Evolutionary conservation across 768 basidiomycete genomes (phyloP).

Genomic region (Coprinopsis marcescibilis): DNA sequence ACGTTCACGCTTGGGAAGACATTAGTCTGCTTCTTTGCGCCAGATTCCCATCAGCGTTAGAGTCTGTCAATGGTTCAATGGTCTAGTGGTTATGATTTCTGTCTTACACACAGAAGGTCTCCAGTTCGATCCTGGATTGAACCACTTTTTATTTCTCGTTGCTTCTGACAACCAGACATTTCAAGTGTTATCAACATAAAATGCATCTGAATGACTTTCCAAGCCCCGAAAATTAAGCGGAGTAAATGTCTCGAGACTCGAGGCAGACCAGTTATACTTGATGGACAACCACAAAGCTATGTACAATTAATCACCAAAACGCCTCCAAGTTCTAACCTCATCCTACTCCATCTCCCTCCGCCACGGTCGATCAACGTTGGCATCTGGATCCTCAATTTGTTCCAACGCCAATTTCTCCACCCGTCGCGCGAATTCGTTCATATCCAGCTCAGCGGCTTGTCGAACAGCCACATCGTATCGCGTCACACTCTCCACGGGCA

Average conservation of each 20-base stretch:
- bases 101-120: conserved; percentile 31
- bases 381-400: conserved; percentile 26
- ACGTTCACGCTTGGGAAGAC: too few species aligned
- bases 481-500: conserved; percentile 27
- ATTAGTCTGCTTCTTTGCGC: too few species aligned
- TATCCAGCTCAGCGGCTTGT: conserved; percentile 28
- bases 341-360: conserved; percentile 33
- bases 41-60: too few species aligned
- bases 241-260: too few species aligned
- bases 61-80: too few species aligned
- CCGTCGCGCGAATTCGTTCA: conserved; percentile 36
- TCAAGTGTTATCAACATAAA: neutral
- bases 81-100: conserved; percentile 52
- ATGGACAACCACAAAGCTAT: too few species aligned
- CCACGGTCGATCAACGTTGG: conserved; percentile 36
- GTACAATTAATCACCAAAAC: too few species aligned
- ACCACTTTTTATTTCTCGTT: conserved; percentile 23
- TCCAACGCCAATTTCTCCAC: conserved; percentile 26
- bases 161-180: neutral
- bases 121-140: conserved; percentile 37
- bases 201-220: neutral
- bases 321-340: neutral
- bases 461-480: conserved; percentile 34
- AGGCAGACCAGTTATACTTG: too few species aligned
- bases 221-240: too few species aligned